These are phyloP conservation scores for Starmerella stellata DNA, from an alignment of 805 yeast genomes.

Conservation along the genomic window DNA sequence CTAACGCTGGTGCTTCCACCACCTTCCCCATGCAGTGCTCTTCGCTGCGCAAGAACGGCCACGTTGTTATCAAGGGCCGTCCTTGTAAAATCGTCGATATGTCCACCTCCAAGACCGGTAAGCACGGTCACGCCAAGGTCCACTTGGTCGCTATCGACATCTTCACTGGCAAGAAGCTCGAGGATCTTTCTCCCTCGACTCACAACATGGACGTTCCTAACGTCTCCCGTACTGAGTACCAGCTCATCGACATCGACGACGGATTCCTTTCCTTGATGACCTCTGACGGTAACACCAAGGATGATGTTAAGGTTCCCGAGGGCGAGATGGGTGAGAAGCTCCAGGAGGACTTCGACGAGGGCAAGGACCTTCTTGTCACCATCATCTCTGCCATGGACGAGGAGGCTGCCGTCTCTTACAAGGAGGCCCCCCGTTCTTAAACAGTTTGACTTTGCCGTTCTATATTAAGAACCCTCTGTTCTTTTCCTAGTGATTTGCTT, in stretches of 20 bases:
- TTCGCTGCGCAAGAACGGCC: constrained; percentile 98
- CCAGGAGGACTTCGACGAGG: constrained; percentile 88
- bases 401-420: constrained; percentile 96
- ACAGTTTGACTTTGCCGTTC: too few species aligned
- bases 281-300: constrained; percentile 96
- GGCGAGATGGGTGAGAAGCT: constrained; percentile 91
- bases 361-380: constrained; percentile 93
- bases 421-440: constrained; percentile 76
- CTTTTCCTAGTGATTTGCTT: background rate
- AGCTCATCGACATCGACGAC: constrained; percentile 91
- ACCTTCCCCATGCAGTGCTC: constrained; percentile 99
- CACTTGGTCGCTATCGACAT: constrained; percentile 97
- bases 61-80: constrained; percentile 96
- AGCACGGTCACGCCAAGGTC: constrained; percentile 99
- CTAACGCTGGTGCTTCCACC: constrained; percentile 95
- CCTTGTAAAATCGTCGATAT: constrained; percentile 99
- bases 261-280: constrained; percentile 95
- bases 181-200: constrained; percentile 99
- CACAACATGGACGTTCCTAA: constrained; percentile 99
- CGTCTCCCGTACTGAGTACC: constrained; percentile 89
- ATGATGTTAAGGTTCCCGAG: constrained; percentile 95
- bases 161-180: constrained; percentile 98
- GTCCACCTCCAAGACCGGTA: constrained; percentile 99
- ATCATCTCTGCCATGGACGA: constrained; percentile 97
- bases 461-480: too few species aligned